Conservation (phyloP, 768 basidiomycete species). For the Tylopilus balloui region DNA sequence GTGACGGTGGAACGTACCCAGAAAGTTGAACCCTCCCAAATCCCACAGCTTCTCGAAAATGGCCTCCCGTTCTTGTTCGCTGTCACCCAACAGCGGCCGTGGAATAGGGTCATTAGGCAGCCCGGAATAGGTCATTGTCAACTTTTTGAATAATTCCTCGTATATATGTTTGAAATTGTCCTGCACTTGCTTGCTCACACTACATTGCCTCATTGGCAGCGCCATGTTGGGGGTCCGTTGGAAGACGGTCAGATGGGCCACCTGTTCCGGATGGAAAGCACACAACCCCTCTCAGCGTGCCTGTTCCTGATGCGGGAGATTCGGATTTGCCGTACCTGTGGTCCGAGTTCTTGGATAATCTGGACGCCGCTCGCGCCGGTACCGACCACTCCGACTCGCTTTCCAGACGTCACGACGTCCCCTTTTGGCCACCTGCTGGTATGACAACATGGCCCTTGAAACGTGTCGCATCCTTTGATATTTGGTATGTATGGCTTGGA, state of each 20-base stretch:
- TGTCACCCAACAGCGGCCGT: background rate
- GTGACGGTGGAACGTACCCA: background rate
- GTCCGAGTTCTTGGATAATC: background rate
- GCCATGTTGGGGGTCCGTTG: conserved; percentile 11
- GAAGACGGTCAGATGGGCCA: conserved; percentile 8
- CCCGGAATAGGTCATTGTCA: background rate
- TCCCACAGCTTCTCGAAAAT: conserved; percentile 9
- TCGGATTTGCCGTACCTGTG: background rate
- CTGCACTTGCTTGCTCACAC: background rate
- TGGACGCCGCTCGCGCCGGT: background rate
- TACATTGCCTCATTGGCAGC: conserved; percentile 3
- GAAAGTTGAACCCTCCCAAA: conserved; percentile 6
- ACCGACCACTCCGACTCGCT: background rate
- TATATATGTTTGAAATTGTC: conserved; percentile 12
- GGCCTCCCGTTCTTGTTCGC: conserved; percentile 5
- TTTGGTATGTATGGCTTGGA: conserved; percentile 9
- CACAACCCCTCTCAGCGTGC: no score
- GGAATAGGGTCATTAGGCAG: background rate
- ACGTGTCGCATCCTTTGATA: conserved; percentile 8
- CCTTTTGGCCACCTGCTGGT: conserved; percentile 4
- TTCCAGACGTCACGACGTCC: no score
- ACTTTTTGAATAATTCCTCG: conserved; percentile 4
- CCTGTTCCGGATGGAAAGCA: background rate
- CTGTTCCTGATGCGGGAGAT: no score
- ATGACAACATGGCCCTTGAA: conserved; percentile 6